Conservation (phyloP, 169 alveolate genomes). For the Plasmodium vivax region DNA sequence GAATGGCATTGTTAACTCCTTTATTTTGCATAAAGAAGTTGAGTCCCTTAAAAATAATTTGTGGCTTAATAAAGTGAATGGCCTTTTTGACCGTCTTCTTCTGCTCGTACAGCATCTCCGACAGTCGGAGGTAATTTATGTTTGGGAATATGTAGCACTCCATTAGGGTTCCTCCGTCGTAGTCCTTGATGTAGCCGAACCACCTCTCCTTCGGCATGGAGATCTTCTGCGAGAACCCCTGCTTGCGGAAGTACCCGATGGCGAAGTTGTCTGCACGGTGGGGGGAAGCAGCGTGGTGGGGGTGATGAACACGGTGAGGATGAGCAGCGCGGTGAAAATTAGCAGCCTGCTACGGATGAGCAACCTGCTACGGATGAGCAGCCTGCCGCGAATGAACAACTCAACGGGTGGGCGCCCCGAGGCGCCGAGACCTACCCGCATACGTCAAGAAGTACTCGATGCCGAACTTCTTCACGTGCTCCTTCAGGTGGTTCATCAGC, state of each 20-base stretch:
- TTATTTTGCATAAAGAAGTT: constrained; percentile 78
- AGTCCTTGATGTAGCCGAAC: constrained; percentile 98
- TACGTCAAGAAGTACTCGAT: constrained; percentile 96
- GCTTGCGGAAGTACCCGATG: constrained; percentile 96
- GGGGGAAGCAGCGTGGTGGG: constrained; percentile 47
- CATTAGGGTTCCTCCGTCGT: constrained; percentile 99
- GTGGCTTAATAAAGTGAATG: constrained; percentile 88
- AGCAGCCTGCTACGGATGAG: not conserved
- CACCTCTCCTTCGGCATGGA: constrained; percentile 96
- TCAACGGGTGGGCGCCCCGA: not conserved
- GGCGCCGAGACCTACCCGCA: constrained; percentile 77
- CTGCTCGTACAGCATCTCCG: constrained; percentile 92
- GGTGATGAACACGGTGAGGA: not conserved
- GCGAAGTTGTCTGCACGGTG: constrained; percentile 94
- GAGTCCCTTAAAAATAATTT: constrained; percentile 88
- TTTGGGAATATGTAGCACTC: constrained; percentile 95
- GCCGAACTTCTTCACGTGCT: constrained; percentile 93
- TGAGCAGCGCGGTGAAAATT: not conserved
- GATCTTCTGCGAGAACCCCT: constrained; percentile 96
- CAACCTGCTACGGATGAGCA: not conserved
- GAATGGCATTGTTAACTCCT: constrained; percentile 51
- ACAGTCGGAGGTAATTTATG: constrained; percentile 93
- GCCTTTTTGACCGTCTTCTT: constrained; percentile 89
- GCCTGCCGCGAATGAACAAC: not conserved
- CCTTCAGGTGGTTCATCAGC: constrained; percentile 97